Evolutionary conservation across 2,329 filamentous ascomycete genomes (phyloP).

Genomic region (Epichloe uncinata): DNA sequence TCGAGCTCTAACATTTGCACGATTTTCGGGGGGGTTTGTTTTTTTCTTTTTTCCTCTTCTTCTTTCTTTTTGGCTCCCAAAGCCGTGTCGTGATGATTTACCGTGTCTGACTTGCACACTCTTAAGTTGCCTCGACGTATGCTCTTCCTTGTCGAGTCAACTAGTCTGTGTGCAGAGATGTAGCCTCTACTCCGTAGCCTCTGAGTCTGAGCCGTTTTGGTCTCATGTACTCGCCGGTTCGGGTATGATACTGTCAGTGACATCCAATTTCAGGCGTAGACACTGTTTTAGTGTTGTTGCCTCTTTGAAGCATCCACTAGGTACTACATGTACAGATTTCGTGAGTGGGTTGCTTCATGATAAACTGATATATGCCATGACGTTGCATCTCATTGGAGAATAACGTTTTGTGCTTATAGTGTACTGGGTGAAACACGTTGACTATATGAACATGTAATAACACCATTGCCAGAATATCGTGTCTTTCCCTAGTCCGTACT

Average conservation of each 20-base stretch:
- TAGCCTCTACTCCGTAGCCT: conserved; percentile 29
- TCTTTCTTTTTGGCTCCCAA: background rate
- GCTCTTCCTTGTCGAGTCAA: conserved; percentile 72
- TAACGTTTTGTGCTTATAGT: too few species aligned
- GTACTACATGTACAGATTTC: conserved; percentile 18
- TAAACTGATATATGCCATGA: conserved; percentile 14
- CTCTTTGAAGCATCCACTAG: conserved; percentile 20
- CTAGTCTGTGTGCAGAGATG: conserved; percentile 94
- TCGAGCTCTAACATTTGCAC: background rate
- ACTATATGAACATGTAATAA: too few species aligned
- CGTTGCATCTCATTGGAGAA: too few species aligned
- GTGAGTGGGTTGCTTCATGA: conserved; percentile 15
- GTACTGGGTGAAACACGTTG: too few species aligned
- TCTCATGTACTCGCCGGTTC: conserved; percentile 14
- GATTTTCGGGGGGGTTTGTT: background rate
- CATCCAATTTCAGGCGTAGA: conserved; percentile 10
- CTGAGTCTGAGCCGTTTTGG: conserved; percentile 40
- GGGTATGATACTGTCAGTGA: conserved; percentile 19
- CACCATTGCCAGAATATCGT: too few species aligned
- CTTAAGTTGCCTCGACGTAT: conserved; percentile 84
- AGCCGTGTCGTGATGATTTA: background rate
- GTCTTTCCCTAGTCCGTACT: too few species aligned
- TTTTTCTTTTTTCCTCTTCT: background rate
- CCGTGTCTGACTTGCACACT: conserved; percentile 51
- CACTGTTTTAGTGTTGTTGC: conserved; percentile 17